Conservation (phyloP, 768 basidiomycete species). For the Paxillus rubicundulus region DNA sequence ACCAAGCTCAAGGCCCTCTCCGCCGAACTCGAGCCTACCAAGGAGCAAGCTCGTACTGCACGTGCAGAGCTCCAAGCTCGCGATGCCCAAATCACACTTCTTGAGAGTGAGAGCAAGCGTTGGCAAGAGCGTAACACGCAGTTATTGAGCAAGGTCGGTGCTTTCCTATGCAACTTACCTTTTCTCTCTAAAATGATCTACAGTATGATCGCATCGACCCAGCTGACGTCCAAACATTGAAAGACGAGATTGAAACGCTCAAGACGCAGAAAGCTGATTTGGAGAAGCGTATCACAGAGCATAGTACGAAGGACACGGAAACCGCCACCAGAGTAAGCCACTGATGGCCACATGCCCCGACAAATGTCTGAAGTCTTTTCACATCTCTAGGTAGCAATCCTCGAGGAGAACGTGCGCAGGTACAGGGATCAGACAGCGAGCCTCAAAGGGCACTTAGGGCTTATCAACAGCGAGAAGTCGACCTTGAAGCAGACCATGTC, state of each 20-base stretch:
- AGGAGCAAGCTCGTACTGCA: conserved; percentile 62
- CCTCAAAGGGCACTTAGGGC: conserved; percentile 24
- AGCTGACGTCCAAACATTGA: conserved; percentile 75
- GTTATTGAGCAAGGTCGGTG: conserved; percentile 69
- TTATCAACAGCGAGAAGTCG: conserved; percentile 28
- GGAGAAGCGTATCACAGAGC: conserved; percentile 29
- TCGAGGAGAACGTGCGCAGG: conserved; percentile 44
- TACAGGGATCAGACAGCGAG: conserved; percentile 29
- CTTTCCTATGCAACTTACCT: background rate
- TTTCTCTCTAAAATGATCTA: conserved; percentile 1
- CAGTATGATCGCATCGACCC: conserved; percentile 90
- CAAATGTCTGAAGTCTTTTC: background rate
- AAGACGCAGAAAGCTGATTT: conserved; percentile 42
- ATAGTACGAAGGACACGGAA: conserved; percentile 30
- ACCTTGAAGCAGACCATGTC: conserved; percentile 27
- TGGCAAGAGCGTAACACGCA: conserved; percentile 87
- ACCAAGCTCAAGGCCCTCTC: conserved; percentile 55
- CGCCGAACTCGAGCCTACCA: conserved; percentile 68
- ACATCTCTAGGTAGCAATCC: conserved; percentile 34
- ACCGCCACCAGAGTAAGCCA: conserved; percentile 32
- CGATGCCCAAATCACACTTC: conserved; percentile 59
- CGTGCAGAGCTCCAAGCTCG: conserved; percentile 75
- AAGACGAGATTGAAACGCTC: conserved; percentile 62
- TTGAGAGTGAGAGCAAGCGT: conserved; percentile 73
- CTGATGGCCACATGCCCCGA: no score